These are phyloP conservation scores for Coriolopsis trogii DNA, from an alignment of 1,284 basidiomycete species.

Conservation along the genomic window DNA sequence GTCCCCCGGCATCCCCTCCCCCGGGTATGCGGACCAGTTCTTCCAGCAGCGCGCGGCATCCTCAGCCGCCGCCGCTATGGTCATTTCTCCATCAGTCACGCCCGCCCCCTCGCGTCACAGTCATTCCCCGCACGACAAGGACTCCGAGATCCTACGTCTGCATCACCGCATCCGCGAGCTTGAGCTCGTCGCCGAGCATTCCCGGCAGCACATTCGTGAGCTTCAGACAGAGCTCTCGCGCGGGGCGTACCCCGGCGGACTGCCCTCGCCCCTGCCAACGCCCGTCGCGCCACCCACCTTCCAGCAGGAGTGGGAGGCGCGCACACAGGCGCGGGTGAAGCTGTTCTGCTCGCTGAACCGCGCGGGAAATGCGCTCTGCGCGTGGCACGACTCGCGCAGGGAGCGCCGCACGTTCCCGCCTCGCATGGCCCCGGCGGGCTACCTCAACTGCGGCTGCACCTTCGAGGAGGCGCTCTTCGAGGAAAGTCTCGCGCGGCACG, in stretches of 20 bases:
- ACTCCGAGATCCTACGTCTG: constrained; percentile 44
- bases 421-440: constrained; percentile 75
- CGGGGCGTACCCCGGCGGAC: constrained; percentile 30
- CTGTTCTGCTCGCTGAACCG: constrained; percentile 80
- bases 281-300: constrained; percentile 51
- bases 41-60: constrained; percentile 25
- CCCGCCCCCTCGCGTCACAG: constrained; percentile 28
- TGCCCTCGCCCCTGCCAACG: constrained; percentile 41
- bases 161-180: constrained; percentile 48
- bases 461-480: constrained; percentile 82
- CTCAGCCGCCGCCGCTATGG: constrained; percentile 26
- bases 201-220: constrained; percentile 47
- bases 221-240: constrained; percentile 48
- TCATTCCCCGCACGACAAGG: constrained; percentile 27
- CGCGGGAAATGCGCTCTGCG: constrained; percentile 82
- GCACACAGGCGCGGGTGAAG: constrained; percentile 69
- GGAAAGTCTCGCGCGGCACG: constrained; percentile 75
- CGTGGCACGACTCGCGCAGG: constrained; percentile 84
- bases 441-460: constrained; percentile 82
- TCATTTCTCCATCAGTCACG: constrained; percentile 27
- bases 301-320: constrained; percentile 63
- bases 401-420: constrained; percentile 77
- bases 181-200: constrained; percentile 48
- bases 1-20: constrained; percentile 24
- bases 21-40: constrained; percentile 31